Evolutionary conservation across 768 basidiomycete species (phyloP), one percentile per base, ranked within the genome.

Genomic region (Mycena pura): DNA sequence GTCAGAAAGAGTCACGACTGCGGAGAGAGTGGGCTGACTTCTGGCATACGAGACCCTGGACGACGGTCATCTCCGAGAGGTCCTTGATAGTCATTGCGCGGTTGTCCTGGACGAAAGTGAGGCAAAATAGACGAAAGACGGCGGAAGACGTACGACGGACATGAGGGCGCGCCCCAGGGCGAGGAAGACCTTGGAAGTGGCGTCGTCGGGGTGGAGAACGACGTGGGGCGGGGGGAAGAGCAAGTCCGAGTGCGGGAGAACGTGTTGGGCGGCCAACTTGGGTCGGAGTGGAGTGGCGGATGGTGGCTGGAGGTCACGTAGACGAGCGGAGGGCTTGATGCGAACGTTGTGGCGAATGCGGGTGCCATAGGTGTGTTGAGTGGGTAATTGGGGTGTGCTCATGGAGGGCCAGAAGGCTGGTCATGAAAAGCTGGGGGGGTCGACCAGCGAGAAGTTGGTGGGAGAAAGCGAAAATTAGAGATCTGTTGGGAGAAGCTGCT

Each of bases 11-110:
- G 65, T 50, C 54, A 46, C 44, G 53, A 36, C 49, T 52, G 32
- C 24, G 53, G 22, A 41, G 39, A 39, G 44, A 55, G 58, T 73
- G 73, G 61, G 82, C 83, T 63, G 65, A 93, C 91, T 90, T 92
- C 78, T 91, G 89, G 73, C 90, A 91, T 58, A 84, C 77, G 19
- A 92, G 79, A 49, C 91, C 91, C 68, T 80, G 84, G 62, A 77
- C 78, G 63, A 86, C 80, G 34, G 86, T 82, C 77, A 87, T 84
- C 67, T 92, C 89, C 29, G 91, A 87, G 53, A 93, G 85, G 77
- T 93, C 91, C 73, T 92, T 93, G 77, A 92, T 89, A 39, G 91
- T 92, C 87, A 92, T 90, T 45, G 91, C 91, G 47, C 89, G 86
- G 74, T 93, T 93, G 69, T 89, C 85, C 89, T 91, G 56, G 21